Percentiles rank a stretch among this genome's conserved stretches.
phyloP scores from a whole-genome alignment of 2,329 filamentous ascomycete species.

The Ceratocystis papillata region DNA sequence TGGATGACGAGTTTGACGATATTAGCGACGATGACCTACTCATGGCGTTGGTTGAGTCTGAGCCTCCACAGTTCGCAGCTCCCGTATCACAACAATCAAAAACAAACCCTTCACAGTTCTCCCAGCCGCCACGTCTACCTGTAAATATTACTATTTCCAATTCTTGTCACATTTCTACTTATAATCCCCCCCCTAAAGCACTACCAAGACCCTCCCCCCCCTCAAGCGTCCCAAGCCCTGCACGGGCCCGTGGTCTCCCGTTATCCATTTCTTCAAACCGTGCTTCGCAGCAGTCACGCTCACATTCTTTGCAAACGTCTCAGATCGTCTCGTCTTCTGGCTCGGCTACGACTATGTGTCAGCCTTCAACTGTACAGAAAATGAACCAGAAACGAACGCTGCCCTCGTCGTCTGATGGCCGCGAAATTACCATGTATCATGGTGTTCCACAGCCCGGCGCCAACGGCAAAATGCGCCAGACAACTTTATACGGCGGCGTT shows the following conservation, averaged over 20 bases:
- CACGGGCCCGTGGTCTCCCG: slow-evolving; percentile 4
- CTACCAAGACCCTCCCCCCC: slow-evolving; percentile 10
- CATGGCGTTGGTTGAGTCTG: slow-evolving; percentile 36
- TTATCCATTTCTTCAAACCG: neutral
- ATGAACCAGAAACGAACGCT: neutral
- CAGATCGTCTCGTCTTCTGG: neutral
- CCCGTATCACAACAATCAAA: neutral
- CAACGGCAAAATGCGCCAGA: slow-evolving; percentile 40
- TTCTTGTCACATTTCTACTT: too few relatives aligned
- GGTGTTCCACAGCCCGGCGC: slow-evolving; percentile 15
- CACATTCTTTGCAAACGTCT: neutral
- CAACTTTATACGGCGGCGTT: slow-evolving; percentile 41
- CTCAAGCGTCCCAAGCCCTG: neutral
- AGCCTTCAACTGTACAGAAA: slow-evolving; percentile 18
- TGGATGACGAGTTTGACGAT: slow-evolving; percentile 39
- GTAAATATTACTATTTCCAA: too few relatives aligned
- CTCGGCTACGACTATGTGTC: slow-evolving; percentile 17
- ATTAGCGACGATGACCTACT: slow-evolving; percentile 57
- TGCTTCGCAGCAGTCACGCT: neutral
- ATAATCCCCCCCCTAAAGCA: neutral
- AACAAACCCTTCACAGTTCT: neutral
- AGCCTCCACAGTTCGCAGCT: neutral
- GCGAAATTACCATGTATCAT: slow-evolving; percentile 24
- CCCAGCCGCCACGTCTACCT: neutral
- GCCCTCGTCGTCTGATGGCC: neutral